A percentile compares a stretch with the other conserved stretches of the same genome.
These are phyloP conservation scores for Exophiala phaeomuriformis DNA, from an alignment of 2,329 filamentous ascomycete genomes.

Conservation along the genomic window DNA sequence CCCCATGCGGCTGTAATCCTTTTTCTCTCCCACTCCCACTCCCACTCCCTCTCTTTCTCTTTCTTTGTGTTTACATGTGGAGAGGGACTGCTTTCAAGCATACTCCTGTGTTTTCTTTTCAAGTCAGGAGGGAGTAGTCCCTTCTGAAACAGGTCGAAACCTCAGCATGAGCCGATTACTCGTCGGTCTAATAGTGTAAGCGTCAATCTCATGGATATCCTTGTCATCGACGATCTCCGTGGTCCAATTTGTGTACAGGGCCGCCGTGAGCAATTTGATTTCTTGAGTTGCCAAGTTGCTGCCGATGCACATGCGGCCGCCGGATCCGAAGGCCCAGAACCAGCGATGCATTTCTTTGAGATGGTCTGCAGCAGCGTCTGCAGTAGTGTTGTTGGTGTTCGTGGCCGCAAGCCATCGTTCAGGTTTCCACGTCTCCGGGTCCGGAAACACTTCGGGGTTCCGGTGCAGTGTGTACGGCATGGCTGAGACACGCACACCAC, in stretches of 20 bases:
- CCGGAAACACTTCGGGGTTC: constrained; percentile 43
- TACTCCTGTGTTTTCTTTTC: no score
- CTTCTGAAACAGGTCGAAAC: constrained; percentile 38
- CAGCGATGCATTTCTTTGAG: constrained; percentile 42
- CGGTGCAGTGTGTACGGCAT: constrained; percentile 49
- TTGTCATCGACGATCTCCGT: constrained; percentile 56
- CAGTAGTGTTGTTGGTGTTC: not conserved
- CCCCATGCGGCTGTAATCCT: no score
- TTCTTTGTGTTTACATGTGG: no score
- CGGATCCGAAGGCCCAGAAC: constrained; percentile 48
- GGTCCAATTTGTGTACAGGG: constrained; percentile 62
- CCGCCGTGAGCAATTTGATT: constrained; percentile 64
- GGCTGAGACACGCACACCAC: constrained; percentile 40
- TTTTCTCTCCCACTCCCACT: no score
- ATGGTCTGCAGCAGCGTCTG: constrained; percentile 29
- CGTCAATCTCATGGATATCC: constrained; percentile 58
- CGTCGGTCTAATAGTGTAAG: constrained; percentile 54
- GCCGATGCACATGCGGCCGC: constrained; percentile 45
- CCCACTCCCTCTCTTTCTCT: no score
- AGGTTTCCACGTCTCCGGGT: constrained; percentile 43
- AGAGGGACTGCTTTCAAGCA: no score
- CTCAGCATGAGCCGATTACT: constrained; percentile 53
- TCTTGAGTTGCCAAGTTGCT: constrained; percentile 49
- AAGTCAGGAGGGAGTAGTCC: no score
- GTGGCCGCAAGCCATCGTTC: constrained; percentile 43